Base-by-base conservation (phyloP, 2,329 filamentous ascomycete genomes). In the Ceratocystis huliohia region DNA sequence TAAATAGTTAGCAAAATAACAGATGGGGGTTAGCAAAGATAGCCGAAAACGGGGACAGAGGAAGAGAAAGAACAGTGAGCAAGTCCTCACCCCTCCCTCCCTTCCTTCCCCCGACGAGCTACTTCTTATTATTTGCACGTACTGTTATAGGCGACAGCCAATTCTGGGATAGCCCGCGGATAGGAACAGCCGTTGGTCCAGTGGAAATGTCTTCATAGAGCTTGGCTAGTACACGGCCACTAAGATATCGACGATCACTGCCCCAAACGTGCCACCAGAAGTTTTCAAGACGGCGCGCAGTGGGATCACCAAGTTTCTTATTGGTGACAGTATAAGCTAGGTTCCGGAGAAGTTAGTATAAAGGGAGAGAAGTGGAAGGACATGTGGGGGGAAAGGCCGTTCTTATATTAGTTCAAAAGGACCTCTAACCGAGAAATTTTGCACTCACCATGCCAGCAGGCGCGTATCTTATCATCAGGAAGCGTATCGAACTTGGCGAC, bases 201-300 rank as follows among this genome's bases (percentile, higher is more conserved):
- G 78, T 76, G 0, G 84, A 84, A 59, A 86, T 84, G 41, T 83
- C 76, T 70, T 81, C 76, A 70, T 82, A 86, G 4, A 85, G 74
- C 68, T 74, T 78, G 66, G 84, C 83, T 59, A 86, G 75, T 13
- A 78, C 77, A 44, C 75, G 76, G 48, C 81, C 84, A 61, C 81
- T 80, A 61, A 85, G 75, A 65, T 78, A 72, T 44, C 80, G 78
- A 33, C 80, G 76, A 69, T 84, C 76, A 70, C 84, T 86, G 44
- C 83, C 83, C 79, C 82, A 83, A 65, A 86, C 82, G 71, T 85
- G 83, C 80, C 83, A 86, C 84, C 84, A 87, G 70, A 85, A 85
- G 70, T 85, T 83, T 71, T 86, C 84, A 22, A 86, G 74, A 20
- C 84, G 82, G 67, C 80, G 81, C 33, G 83, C 82, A 2, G 82